Percentiles rank a stretch among this genome's conserved stretches.
Conservation (phyloP, 805 yeast species). For the Jamesozyma hellenica region DNA sequence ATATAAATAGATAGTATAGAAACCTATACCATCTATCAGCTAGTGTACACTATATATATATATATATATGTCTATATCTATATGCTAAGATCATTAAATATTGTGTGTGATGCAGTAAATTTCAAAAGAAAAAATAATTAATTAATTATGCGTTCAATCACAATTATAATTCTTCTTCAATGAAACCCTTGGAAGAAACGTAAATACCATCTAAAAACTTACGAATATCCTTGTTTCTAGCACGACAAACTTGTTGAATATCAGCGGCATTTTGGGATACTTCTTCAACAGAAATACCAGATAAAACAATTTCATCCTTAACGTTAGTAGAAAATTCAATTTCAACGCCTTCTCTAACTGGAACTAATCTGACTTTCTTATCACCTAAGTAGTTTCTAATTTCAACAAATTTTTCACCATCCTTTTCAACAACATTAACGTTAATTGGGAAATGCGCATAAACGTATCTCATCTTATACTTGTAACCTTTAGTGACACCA, state of each 20-base stretch:
- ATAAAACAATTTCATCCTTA: constrained; percentile 88
- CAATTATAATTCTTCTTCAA: constrained; percentile 50
- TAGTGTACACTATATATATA: constrained; percentile 1
- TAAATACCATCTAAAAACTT: constrained; percentile 99
- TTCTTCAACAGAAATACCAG: constrained; percentile 67
- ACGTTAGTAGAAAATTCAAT: constrained; percentile 71
- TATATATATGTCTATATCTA: background rate
- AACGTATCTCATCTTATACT: constrained; percentile 99
- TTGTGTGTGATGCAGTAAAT: constrained; percentile 45
- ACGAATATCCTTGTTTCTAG: constrained; percentile 99
- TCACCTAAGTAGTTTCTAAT: constrained; percentile 99
- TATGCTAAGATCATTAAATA: no score
- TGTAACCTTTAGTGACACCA: constrained; percentile 99
- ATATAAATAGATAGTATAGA: background rate
- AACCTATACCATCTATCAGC: background rate
- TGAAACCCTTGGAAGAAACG: constrained; percentile 89
- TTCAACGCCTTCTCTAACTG: constrained; percentile 80
- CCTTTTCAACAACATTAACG: constrained; percentile 77
- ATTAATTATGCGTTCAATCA: no score
- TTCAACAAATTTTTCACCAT: constrained; percentile 69
- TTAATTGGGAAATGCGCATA: constrained; percentile 99
- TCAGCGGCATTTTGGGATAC: constrained; percentile 99
- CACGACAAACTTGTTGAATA: constrained; percentile 95
- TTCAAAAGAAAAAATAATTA: no score
- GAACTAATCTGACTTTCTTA: constrained; percentile 87